Evolutionary conservation across 495 filamentous ascomycete species (phyloP).

Genomic region (Darksidea phi): DNA sequence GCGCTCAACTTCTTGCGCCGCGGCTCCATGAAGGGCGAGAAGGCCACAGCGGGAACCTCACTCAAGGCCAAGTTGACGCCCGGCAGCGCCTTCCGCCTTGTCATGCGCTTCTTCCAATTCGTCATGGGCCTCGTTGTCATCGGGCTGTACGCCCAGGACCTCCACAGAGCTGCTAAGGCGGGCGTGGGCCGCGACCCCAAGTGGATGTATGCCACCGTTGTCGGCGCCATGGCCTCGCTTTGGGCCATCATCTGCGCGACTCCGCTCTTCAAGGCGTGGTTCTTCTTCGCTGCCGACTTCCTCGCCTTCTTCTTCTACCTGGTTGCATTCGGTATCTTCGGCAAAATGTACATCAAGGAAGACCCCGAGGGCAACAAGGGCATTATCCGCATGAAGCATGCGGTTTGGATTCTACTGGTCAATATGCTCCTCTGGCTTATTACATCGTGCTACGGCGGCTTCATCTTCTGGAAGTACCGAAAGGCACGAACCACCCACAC

Average conservation of each 20-base stretch:
- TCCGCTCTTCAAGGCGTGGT: slow-evolving; percentile 58
- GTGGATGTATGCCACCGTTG: slow-evolving; percentile 76
- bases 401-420: slow-evolving; percentile 78
- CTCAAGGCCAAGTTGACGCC: slow-evolving; percentile 1
- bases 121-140: slow-evolving; percentile 70
- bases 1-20: slow-evolving; percentile 19
- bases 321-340: slow-evolving; percentile 79
- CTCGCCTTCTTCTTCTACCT: slow-evolving; percentile 75
- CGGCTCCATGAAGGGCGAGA: slow-evolving; percentile 18
- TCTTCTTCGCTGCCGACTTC: slow-evolving; percentile 65
- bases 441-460: slow-evolving; percentile 43
- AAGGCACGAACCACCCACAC: slow-evolving; percentile 9
- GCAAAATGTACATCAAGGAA: slow-evolving; percentile 70
- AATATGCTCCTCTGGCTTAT: slow-evolving; percentile 72
- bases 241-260: slow-evolving; percentile 62
- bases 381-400: slow-evolving; percentile 75
- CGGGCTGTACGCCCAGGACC: slow-evolving; percentile 74
- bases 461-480: slow-evolving; percentile 29
- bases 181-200: slow-evolving; percentile 56
- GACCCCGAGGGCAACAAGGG: slow-evolving; percentile 58
- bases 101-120: slow-evolving; percentile 69
- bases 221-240: slow-evolving; percentile 59
- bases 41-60: not conserved
- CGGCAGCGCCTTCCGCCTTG: slow-evolving; percentile 40
- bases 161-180: slow-evolving; percentile 57